Conservation (phyloP, 306 rosid genomes). For the Cucurbita argyrosperma region DNA sequence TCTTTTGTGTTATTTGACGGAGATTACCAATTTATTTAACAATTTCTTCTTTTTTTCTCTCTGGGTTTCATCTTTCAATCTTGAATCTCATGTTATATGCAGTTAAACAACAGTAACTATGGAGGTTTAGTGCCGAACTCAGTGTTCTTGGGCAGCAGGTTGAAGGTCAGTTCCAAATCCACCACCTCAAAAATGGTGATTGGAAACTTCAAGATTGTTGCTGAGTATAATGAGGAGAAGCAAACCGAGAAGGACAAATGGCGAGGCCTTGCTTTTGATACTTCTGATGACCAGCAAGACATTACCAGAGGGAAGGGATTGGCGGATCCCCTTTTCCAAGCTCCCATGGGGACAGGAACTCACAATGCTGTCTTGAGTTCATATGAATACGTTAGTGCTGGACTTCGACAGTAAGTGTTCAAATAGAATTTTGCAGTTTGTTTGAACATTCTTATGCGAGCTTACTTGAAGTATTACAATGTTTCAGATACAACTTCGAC, state of each 20-base stretch:
- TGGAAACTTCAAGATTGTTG: conserved; percentile 31
- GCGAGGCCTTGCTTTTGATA: conserved; percentile 65
- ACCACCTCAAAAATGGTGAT: conserved; percentile 9
- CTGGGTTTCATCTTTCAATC: background rate
- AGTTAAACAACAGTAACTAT: conserved; percentile 37
- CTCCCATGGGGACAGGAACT: conserved; percentile 54
- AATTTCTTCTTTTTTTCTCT: background rate
- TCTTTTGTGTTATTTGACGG: background rate
- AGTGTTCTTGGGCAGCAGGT: conserved; percentile 29
- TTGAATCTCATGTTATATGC: conserved; percentile 7
- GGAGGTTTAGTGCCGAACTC: conserved; percentile 21
- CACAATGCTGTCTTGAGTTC: conserved; percentile 73
- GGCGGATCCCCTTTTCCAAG: conserved; percentile 73
- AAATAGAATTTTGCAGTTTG: background rate
- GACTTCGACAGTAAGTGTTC: conserved; percentile 58
- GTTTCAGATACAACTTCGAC: conserved; percentile 40
- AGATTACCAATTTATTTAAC: background rate
- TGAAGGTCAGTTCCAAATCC: conserved; percentile 17
- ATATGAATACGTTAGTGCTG: conserved; percentile 53
- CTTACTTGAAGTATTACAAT: background rate
- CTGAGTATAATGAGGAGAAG: conserved; percentile 38
- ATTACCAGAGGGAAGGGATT: conserved; percentile 76
- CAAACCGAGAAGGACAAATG: conserved; percentile 59
- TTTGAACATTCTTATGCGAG: background rate
- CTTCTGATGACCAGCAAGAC: conserved; percentile 83